Conservation (phyloP, 1,139 yeast species). For the Spathaspora sp. region DNA sequence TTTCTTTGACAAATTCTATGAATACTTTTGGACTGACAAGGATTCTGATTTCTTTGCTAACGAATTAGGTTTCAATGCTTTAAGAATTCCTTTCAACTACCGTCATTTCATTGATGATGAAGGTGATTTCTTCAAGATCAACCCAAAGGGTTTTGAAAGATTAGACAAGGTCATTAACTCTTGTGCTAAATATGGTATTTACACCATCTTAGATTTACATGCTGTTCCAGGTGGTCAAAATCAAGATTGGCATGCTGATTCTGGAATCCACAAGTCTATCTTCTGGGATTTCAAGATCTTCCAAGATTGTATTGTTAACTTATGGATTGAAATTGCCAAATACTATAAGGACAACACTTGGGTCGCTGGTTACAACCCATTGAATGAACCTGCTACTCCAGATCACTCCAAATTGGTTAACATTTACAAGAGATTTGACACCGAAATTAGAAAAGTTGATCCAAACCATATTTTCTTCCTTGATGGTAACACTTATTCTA, state of each 20-base stretch:
- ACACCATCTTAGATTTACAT: constrained; percentile 46
- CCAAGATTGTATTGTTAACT: constrained; percentile 40
- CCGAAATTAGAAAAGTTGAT: constrained; percentile 37
- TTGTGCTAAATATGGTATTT: constrained; percentile 39
- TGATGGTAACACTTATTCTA: constrained; percentile 49
- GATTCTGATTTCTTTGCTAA: constrained; percentile 42
- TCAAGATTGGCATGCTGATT: constrained; percentile 51
- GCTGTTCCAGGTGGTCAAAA: constrained; percentile 50
- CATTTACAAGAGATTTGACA: constrained; percentile 34
- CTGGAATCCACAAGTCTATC: constrained; percentile 39
- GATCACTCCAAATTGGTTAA: constrained; percentile 36
- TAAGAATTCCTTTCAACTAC: constrained; percentile 48
- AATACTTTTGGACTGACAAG: constrained; percentile 46
- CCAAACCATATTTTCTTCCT: constrained; percentile 44
- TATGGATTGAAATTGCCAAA: constrained; percentile 42
- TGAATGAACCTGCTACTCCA: constrained; percentile 46
- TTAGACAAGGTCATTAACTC: constrained; percentile 39
- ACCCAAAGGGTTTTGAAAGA: constrained; percentile 40
- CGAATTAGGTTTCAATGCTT: constrained; percentile 40
- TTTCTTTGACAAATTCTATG: constrained; percentile 47
- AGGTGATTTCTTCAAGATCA: constrained; percentile 35
- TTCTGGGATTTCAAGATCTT: constrained; percentile 48
- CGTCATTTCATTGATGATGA: constrained; percentile 44
- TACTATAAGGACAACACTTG: constrained; percentile 41
- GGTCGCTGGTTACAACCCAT: constrained; percentile 50